These are phyloP conservation scores for Cercophora newfieldiana DNA, from an alignment of 495 filamentous ascomycete genomes.

Conservation along the genomic window DNA sequence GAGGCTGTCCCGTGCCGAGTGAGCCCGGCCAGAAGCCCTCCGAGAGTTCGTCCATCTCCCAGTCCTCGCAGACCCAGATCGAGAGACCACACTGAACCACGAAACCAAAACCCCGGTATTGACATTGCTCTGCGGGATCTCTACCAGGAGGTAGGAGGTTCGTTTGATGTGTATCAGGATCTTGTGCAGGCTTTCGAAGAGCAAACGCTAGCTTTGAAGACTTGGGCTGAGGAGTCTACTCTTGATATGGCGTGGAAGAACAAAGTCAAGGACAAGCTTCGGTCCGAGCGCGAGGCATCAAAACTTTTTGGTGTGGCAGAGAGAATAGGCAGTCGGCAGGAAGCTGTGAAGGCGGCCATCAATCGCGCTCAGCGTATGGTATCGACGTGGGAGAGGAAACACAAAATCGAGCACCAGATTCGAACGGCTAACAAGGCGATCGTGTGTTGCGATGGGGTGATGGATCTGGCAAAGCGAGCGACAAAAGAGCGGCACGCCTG, in stretches of 20 bases:
- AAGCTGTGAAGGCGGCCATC: constrained; percentile 14
- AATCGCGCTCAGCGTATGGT: neutral
- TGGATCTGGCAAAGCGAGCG: constrained; percentile 21
- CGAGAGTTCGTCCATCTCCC: neutral
- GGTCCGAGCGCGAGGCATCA: constrained; percentile 8
- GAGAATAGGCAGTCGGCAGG: neutral
- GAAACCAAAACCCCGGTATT: constrained; percentile 16
- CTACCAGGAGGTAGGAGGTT: constrained; percentile 9
- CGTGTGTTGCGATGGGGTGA: constrained; percentile 19
- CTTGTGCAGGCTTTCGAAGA: constrained; percentile 21
- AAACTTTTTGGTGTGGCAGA: constrained; percentile 2
- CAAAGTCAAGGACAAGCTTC: constrained; percentile 18
- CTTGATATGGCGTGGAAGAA: constrained; percentile 28
- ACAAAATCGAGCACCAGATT: constrained; percentile 20
- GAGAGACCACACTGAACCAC: neutral
- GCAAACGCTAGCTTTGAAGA: constrained; percentile 12
- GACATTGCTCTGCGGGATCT: constrained; percentile 22
- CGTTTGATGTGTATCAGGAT: constrained; percentile 15
- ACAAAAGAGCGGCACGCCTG: constrained; percentile 16
- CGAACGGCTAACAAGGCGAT: constrained; percentile 23
- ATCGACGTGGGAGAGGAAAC: neutral
- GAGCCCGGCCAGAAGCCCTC: neutral
- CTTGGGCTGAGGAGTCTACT: constrained; percentile 24
- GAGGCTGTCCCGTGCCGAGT: neutral
- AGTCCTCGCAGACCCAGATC: neutral